Evolutionary conservation across 176 grass and related monocot genomes (phyloP).

Genomic region (Carex kokanica): DNA sequence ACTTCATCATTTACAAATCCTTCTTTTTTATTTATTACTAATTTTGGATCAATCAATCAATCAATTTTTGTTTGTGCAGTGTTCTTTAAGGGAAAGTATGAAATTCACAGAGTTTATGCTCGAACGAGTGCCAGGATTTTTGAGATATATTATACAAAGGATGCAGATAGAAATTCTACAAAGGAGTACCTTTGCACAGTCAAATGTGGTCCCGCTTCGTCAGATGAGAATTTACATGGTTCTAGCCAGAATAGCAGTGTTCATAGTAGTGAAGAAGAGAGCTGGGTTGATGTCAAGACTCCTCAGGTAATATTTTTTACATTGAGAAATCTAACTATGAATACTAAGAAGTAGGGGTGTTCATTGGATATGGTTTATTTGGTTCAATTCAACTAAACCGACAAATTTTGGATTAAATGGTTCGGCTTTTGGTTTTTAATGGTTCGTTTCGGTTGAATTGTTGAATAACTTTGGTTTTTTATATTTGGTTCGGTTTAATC

Average conservation of each 20-base stretch:
- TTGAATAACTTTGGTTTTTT: too few relatives aligned
- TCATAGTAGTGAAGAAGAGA: slow-evolving; percentile 64
- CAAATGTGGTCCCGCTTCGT: slow-evolving; percentile 49
- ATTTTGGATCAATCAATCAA: not conserved
- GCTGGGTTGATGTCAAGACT: slow-evolving; percentile 76
- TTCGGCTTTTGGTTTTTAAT: too few relatives aligned
- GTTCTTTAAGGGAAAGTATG: slow-evolving; percentile 49
- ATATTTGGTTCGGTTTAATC: too few relatives aligned
- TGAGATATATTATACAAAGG: slow-evolving; percentile 79
- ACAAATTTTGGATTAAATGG: too few relatives aligned
- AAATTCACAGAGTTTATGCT: slow-evolving; percentile 78
- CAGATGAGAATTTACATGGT: slow-evolving; percentile 29
- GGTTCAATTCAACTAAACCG: too few relatives aligned
- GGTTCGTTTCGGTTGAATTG: too few relatives aligned
- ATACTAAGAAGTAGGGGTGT: not conserved
- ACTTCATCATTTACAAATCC: not conserved
- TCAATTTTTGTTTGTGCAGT: slow-evolving; percentile 42
- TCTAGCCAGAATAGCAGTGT: slow-evolving; percentile 35
- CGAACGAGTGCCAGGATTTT: slow-evolving; percentile 68
- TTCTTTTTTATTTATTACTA: not conserved
- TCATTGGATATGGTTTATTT: too few relatives aligned
- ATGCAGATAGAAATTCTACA: slow-evolving; percentile 14
- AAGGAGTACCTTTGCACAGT: slow-evolving; percentile 91
- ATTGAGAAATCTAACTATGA: not conserved
- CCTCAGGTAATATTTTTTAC: slow-evolving; percentile 41